These are phyloP conservation scores for Candida dubliniensis DNA, from an alignment of 1,139 yeast genomes.

Conservation along the genomic window DNA sequence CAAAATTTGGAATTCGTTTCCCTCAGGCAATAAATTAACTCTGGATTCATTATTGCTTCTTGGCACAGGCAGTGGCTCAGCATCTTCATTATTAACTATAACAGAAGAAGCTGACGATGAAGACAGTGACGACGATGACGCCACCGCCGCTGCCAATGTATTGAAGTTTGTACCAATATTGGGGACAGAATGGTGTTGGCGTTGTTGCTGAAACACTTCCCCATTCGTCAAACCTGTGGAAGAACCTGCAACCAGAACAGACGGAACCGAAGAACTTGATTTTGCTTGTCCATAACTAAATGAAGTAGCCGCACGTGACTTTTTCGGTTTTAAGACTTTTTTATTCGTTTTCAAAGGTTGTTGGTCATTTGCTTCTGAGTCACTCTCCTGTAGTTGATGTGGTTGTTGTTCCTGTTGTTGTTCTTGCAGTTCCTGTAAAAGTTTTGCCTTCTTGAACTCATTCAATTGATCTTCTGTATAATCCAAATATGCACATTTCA, in stretches of 20 bases:
- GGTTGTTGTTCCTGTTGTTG: neutral
- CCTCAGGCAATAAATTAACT: conserved; percentile 22
- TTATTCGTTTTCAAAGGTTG: conserved; percentile 2
- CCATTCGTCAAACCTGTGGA: neutral
- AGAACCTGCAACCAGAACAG: too few species aligned
- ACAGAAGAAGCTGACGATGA: neutral
- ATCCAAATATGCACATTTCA: conserved; percentile 42
- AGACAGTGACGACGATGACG: neutral
- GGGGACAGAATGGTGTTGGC: neutral
- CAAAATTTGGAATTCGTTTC: conserved; percentile 24
- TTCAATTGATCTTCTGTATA: conserved; percentile 35
- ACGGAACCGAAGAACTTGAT: too few species aligned
- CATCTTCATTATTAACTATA: neutral
- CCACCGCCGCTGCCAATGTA: too few species aligned
- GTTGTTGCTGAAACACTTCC: conserved; percentile 1
- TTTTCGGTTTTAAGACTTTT: conserved; percentile 1
- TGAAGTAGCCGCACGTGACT: neutral
- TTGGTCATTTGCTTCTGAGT: neutral
- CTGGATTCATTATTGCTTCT: neutral
- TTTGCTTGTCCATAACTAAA: too few species aligned
- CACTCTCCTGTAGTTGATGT: neutral
- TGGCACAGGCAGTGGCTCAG: neutral
- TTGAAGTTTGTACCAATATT: neutral
- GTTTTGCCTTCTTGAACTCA: conserved; percentile 26
- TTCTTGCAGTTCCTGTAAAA: conserved; percentile 8